Conservation (phyloP, 441 rosid species). For the Populus hybrid region DNA sequence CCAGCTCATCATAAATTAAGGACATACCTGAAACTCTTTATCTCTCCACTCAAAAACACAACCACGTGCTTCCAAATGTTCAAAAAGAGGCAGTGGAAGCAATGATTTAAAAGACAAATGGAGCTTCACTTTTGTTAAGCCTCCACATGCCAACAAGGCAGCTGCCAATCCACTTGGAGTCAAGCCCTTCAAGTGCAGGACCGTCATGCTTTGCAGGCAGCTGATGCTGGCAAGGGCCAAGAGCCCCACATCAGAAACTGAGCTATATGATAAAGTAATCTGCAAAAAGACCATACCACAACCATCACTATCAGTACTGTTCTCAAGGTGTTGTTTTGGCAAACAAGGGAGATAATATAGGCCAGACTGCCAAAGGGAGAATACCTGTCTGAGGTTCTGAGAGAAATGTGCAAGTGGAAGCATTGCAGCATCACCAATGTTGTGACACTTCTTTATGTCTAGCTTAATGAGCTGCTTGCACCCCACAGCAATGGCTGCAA, state of each 20-base stretch:
- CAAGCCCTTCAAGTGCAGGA: conserved; percentile 66
- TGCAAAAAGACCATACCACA: conserved; percentile 27
- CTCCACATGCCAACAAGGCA: conserved; percentile 77
- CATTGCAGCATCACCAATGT: conserved; percentile 65
- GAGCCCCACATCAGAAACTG: conserved; percentile 77
- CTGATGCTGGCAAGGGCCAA: conserved; percentile 66
- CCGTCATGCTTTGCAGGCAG: conserved; percentile 72
- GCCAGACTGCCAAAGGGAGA: not conserved
- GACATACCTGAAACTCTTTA: conserved; percentile 61
- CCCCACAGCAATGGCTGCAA: conserved; percentile 66
- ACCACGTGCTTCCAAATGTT: conserved; percentile 72
- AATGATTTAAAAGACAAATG: conserved; percentile 52
- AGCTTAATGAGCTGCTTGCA: conserved; percentile 71
- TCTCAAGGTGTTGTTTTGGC: not conserved
- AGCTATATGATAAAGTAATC: conserved; percentile 75
- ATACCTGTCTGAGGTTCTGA: conserved; percentile 80
- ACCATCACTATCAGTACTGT: not conserved
- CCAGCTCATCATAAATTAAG: not conserved
- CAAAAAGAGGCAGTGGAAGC: conserved; percentile 45
- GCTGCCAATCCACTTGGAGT: conserved; percentile 71
- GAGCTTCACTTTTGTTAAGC: conserved; percentile 77
- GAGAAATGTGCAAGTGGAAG: conserved; percentile 77
- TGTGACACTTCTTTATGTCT: conserved; percentile 76
- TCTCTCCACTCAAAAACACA: conserved; percentile 83
- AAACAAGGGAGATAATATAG: not conserved